Base-by-base conservation (phyloP, 73 alveolate species). In the Paraurostyla sp. region DNA sequence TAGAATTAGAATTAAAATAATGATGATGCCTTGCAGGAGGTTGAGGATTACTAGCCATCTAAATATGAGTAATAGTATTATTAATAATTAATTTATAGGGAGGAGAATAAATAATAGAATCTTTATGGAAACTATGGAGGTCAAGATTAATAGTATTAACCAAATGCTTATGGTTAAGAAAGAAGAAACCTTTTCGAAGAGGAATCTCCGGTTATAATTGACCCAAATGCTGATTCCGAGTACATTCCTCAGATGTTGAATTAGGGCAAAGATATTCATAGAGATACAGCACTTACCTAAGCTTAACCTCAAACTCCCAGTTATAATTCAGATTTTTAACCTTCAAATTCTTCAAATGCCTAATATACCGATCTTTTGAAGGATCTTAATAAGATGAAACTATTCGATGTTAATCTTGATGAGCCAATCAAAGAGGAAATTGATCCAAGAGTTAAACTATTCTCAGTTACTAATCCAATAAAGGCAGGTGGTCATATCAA, bases 381-480 rank as follows among this genome's bases (percentile, higher is more conserved):
- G 18, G 84, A 69, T 15, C 4, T 69, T 13, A 69, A 69, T 22
- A 38, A 69, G 63, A 38, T 69, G 65, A 69, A 33, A 23, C 42
- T 69, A 9, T 4, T 6, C 27, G 84, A 69, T 42, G 84, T 27
- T 3, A 69, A 42, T 36, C 16, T 38, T 9, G 65, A 69, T 33
- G 62, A 69, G 68, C 57, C 40, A 16, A 40, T 38, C 23, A 42
- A 69, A 36, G 65, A 69, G 68, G 58, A 38, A 15, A 42, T 38
- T 33, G 87, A 75, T 27, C 87, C 87, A 7, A 20, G 87, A 20
- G 23, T 35, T 22, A 25, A 41, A 30, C 9, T 23, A 13, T 87
- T 87, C 83, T 18, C 76, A 16, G 93, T 87, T 33, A n/a, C 85
- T 43, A 83, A 87, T 52, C 93, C 94, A 15, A 48, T 60, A 13